A percentile compares a stretch with the other conserved stretches of the same genome.
Evolutionary conservation across 768 basidiomycete genomes (phyloP).

Genomic region (Amanita fuliginea): DNA sequence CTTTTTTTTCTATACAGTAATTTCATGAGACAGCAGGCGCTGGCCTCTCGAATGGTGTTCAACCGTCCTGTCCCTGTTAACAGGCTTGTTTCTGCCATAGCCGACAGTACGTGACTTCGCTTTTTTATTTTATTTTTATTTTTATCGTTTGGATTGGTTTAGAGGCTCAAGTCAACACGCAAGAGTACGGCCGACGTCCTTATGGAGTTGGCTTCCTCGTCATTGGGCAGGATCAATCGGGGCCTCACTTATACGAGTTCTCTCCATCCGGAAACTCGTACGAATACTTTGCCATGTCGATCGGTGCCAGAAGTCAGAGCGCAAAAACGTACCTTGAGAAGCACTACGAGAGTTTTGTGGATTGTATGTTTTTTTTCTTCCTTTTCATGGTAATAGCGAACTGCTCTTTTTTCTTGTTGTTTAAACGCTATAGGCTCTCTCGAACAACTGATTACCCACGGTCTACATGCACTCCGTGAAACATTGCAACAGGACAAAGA

Average conservation of each 20-base stretch:
- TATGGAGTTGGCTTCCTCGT: slow-evolving; percentile 99
- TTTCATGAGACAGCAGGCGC: slow-evolving; percentile 99
- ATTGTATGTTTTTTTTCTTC: slow-evolving; percentile 44
- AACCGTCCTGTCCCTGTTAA: slow-evolving; percentile 92
- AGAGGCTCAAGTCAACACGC: slow-evolving; percentile 99
- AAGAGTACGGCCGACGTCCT: slow-evolving; percentile 93
- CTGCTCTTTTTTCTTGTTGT: too few species aligned
- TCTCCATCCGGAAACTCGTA: slow-evolving; percentile 95
- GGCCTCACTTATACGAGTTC: slow-evolving; percentile 97
- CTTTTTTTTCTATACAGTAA: slow-evolving; percentile 42
- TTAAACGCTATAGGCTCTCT: slow-evolving; percentile 46
- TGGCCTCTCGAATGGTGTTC: slow-evolving; percentile 90
- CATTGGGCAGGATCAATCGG: slow-evolving; percentile 91
- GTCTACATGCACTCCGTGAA: slow-evolving; percentile 89
- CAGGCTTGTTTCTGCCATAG: slow-evolving; percentile 85
- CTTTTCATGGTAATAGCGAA: neutral
- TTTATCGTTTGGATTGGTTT: slow-evolving; percentile 4
- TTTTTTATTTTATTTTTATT: neutral
- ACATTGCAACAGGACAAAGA: slow-evolving; percentile 99
- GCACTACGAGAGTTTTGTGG: slow-evolving; percentile 78
- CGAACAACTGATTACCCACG: slow-evolving; percentile 85
- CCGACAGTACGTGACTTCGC: slow-evolving; percentile 65
- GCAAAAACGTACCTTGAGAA: slow-evolving; percentile 98
- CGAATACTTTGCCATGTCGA: slow-evolving; percentile 97
- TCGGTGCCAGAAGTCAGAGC: slow-evolving; percentile 95